Conservation (phyloP, 140 eudicot genomes). For the Flaveria floridana region DNA sequence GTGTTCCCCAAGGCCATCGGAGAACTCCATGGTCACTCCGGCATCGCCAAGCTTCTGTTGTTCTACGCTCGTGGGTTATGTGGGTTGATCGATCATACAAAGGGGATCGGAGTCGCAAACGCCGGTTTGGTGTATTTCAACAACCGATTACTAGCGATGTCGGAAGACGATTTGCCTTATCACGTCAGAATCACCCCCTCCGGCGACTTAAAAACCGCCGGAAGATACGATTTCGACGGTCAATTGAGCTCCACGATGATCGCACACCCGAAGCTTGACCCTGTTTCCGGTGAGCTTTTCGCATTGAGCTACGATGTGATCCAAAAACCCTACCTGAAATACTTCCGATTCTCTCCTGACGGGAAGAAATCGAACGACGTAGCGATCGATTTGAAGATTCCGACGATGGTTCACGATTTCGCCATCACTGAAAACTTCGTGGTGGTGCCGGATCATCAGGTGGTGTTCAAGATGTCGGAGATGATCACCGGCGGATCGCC, state of each 20-base stretch:
- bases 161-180: constrained; percentile 83
- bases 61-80: constrained; percentile 73
- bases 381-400: constrained; percentile 46
- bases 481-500: constrained; percentile 77
- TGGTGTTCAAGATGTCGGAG: constrained; percentile 68
- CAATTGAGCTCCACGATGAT: constrained; percentile 68
- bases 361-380: constrained; percentile 53
- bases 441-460: constrained; percentile 71
- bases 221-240: constrained; percentile 48
- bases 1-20: constrained; percentile 88
- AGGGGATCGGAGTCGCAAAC: constrained; percentile 82
- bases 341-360: constrained; percentile 54
- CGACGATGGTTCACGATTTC: constrained; percentile 76
- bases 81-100: constrained; percentile 48
- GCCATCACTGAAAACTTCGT: constrained; percentile 68
- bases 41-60: constrained; percentile 55
- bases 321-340: constrained; percentile 65
- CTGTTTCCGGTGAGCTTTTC: constrained; percentile 64
- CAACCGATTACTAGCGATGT: constrained; percentile 74
- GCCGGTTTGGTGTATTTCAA: constrained; percentile 83
- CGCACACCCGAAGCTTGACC: constrained; percentile 87
- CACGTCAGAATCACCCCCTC: constrained; percentile 62
- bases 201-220: constrained; percentile 70
- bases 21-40: constrained; percentile 83
- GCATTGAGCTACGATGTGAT: constrained; percentile 78